Evolutionary conservation across 129 eudicot genomes (phyloP).

Genomic region (Flaveria sonorensis): DNA sequence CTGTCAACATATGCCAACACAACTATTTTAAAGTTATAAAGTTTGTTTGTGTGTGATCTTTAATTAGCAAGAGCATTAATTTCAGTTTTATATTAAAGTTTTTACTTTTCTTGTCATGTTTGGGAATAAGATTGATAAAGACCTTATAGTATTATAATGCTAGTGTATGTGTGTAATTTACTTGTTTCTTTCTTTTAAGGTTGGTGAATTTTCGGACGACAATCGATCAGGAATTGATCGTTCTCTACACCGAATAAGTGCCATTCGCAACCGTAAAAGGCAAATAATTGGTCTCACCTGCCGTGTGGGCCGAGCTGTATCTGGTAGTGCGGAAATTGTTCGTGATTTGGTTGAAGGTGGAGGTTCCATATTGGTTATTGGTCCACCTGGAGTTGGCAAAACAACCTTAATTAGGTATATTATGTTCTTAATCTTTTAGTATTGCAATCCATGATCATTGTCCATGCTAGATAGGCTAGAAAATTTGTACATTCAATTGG

Average conservation of each 20-base stretch:
- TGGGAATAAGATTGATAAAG: not conserved
- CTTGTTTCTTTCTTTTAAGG: slow-evolving; percentile 49
- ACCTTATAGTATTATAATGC: not conserved
- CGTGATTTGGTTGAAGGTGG: slow-evolving; percentile 88
- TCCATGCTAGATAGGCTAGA: not conserved
- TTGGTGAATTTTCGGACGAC: slow-evolving; percentile 97
- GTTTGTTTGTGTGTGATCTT: not conserved
- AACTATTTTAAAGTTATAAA: not conserved
- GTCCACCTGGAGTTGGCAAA: slow-evolving; percentile 99
- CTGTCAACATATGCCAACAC: slow-evolving; percentile 4
- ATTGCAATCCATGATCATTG: not conserved
- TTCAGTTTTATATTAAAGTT: not conserved
- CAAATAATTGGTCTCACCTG: slow-evolving; percentile 95
- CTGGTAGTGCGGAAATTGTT: slow-evolving; percentile 96
- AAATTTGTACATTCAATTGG: not conserved
- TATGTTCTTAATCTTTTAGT: not conserved
- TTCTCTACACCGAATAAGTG: slow-evolving; percentile 94
- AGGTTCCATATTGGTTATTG: slow-evolving; percentile 93
- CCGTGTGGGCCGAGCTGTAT: slow-evolving; percentile 92
- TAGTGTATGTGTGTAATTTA: slow-evolving; percentile 5
- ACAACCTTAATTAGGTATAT: slow-evolving; percentile 91
- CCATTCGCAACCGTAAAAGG: slow-evolving; percentile 89
- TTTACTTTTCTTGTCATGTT: slow-evolving; percentile 23
- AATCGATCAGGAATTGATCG: slow-evolving; percentile 90
- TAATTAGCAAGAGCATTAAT: not conserved